Conservation (phyloP, 495 filamentous ascomycete species). For the Aspergillus avenaceus region DNA sequence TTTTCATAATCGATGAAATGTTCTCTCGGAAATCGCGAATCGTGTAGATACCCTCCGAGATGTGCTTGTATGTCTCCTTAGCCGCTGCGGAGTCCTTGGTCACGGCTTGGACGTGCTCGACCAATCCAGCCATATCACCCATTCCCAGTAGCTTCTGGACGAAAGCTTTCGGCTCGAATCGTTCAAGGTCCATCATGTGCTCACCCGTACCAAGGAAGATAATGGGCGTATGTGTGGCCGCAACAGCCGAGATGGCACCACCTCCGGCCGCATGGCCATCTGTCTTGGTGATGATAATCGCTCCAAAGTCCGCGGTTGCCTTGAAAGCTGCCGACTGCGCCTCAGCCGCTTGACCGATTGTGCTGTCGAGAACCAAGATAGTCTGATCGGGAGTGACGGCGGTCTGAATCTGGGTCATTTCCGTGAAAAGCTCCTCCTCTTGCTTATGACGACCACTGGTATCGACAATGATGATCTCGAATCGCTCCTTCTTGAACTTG, state of each 20-base stretch:
- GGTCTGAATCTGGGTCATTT: slow-evolving; percentile 95
- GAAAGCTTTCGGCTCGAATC: slow-evolving; percentile 87
- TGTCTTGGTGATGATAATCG: slow-evolving; percentile 98
- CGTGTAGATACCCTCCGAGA: slow-evolving; percentile 93
- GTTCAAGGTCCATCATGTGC: slow-evolving; percentile 91
- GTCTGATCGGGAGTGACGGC: slow-evolving; percentile 95
- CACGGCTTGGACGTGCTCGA: slow-evolving; percentile 95
- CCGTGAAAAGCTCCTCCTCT: slow-evolving; percentile 90
- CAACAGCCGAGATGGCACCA: slow-evolving; percentile 97
- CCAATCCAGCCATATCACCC: slow-evolving; percentile 92
- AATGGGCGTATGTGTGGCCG: slow-evolving; percentile 93
- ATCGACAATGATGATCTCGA: slow-evolving; percentile 98
- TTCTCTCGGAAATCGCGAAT: slow-evolving; percentile 93
- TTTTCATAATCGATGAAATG: slow-evolving; percentile 98
- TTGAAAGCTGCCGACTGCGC: slow-evolving; percentile 95
- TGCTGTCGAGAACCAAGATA: slow-evolving; percentile 95
- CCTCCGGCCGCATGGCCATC: slow-evolving; percentile 93
- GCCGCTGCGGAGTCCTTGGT: slow-evolving; percentile 75
- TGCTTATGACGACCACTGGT: slow-evolving; percentile 92
- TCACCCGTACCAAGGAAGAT: slow-evolving; percentile 97
- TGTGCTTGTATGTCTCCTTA: slow-evolving; percentile 98
- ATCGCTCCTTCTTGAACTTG: slow-evolving; percentile 98
- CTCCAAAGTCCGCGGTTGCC: slow-evolving; percentile 93
- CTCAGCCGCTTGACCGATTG: slow-evolving; percentile 94
- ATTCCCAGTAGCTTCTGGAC: slow-evolving; percentile 89